Conservation (phyloP, 176 grass and related monocot genomes). For the Chloris gayana region DNA sequence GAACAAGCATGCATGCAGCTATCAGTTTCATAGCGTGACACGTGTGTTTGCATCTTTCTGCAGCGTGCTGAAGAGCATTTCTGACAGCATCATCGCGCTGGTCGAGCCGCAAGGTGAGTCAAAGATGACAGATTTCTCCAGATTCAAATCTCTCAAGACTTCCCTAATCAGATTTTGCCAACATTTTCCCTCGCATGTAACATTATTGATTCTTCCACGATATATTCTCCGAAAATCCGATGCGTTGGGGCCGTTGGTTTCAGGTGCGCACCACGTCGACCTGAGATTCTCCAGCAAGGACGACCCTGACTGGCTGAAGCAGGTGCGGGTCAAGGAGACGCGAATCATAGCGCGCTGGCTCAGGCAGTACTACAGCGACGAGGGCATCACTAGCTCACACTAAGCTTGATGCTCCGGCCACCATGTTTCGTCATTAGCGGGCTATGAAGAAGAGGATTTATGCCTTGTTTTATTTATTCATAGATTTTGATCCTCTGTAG, state of each 20-base stretch:
- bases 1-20: too few relatives aligned
- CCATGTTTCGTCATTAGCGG: neutral
- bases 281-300: conserved; percentile 56
- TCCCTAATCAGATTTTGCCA: neutral
- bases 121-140: neutral
- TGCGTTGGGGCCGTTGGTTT: neutral
- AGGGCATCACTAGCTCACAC: conserved; percentile 26
- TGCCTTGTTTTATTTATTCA: neutral
- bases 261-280: conserved; percentile 65
- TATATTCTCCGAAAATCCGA: neutral
- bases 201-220: too few relatives aligned
- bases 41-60: neutral
- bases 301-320: conserved; percentile 58
- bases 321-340: conserved; percentile 49
- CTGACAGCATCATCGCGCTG: conserved; percentile 58
- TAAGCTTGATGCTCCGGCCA: neutral
- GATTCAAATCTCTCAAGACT: neutral
- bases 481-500: neutral
- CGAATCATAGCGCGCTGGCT: conserved; percentile 56
- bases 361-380: conserved; percentile 51
- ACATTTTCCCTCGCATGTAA: too few relatives aligned
- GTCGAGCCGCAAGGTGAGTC: conserved; percentile 57
- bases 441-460: neutral
- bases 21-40: too few relatives aligned
- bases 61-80: conserved; percentile 65